Evolutionary conservation across 495 filamentous ascomycete genomes (phyloP), one percentile per base, ranked within the genome.

Genomic region (Tuber calosporum): DNA sequence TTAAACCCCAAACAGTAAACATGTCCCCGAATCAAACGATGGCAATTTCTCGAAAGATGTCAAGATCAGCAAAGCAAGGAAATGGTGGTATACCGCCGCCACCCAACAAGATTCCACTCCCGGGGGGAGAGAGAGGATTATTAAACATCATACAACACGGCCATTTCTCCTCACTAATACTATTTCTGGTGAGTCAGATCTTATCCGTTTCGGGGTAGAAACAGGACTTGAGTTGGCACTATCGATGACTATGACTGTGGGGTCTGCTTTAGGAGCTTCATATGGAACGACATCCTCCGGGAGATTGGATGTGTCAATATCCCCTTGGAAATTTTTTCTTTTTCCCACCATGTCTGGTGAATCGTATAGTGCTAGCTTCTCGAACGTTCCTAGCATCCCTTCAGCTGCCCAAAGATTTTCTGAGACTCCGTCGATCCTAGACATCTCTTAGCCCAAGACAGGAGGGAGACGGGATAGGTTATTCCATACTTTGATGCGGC

Each of bases 331-430:
- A 70, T 74, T 78, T 17, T 79, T 67, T 66, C 69, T 71, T 11
- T 72, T 69, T 9, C 58, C 66, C 22, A 58, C 45, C 6, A 68
- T 58, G 17, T 79, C 77, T 48, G 76, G 66, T 19, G 77, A 73
- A 45, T 80, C 78, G 41, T 80, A 80, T 30, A 80, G 43, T 30
- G 77, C 79, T 40, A 80, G 45, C 41, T 79, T 79, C 40, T 80
- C 77, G 30, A 80, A 73, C 8, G 77, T 73, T 3, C 74, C 73
- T 36, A 80, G 40, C 77, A 80, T 80, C 6, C 78, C 78, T 67
- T 80, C 78, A 39, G 78, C 77, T 42, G 77, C 73, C 78, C 78
- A 80, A 19, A 80, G 62, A 48, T 80, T 80, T n/a, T 80, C 78
- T 1, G 78, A 80, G 70, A 80, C 74, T 7, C 78, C 78, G 58